These are phyloP conservation scores for Trichosporon asahii DNA, from an alignment of 1,284 basidiomycete species.

Conservation along the genomic window DNA sequence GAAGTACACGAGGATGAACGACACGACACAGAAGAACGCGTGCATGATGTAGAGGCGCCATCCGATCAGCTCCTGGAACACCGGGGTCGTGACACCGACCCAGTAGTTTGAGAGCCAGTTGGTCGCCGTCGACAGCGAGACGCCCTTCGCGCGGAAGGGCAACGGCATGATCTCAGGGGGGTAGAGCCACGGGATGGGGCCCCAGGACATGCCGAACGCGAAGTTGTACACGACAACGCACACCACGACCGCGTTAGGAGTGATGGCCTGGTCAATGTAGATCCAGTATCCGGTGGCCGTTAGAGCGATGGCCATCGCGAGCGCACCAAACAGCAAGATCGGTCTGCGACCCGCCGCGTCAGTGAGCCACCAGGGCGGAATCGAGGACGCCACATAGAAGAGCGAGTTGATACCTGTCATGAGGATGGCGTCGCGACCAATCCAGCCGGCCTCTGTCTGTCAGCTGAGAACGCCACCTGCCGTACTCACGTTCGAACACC, in stretches of 20 bases:
- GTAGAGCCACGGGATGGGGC: conserved; percentile 64
- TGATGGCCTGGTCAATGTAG: conserved; percentile 80
- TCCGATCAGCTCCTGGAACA: conserved; percentile 80
- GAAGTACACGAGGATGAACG: conserved; percentile 64
- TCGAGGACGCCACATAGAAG: conserved; percentile 77
- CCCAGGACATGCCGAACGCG: conserved; percentile 67
- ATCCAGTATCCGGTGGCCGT: conserved; percentile 58
- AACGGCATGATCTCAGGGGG: conserved; percentile 93
- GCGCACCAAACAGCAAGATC: conserved; percentile 88
- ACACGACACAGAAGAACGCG: conserved; percentile 85
- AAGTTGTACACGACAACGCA: conserved; percentile 94
- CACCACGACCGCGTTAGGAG: conserved; percentile 82
- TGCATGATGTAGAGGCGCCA: conserved; percentile 97
- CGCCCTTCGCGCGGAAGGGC: conserved; percentile 85
- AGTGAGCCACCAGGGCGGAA: conserved; percentile 93
- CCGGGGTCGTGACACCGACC: conserved; percentile 85
- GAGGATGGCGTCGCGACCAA: conserved; percentile 90
- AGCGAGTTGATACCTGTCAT: conserved; percentile 96
- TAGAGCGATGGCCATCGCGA: conserved; percentile 53
- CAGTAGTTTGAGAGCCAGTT: conserved; percentile 65
- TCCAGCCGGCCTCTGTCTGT: conserved; percentile 84
- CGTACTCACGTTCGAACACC: conserved; percentile 71
- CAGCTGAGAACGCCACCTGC: conserved; percentile 13
- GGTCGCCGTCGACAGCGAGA: conserved; percentile 82
- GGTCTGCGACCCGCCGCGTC: conserved; percentile 86